These are phyloP conservation scores for Kurtzmaniella natalensis DNA, from an alignment of 1,139 yeast genomes.

Conservation along the genomic window DNA sequence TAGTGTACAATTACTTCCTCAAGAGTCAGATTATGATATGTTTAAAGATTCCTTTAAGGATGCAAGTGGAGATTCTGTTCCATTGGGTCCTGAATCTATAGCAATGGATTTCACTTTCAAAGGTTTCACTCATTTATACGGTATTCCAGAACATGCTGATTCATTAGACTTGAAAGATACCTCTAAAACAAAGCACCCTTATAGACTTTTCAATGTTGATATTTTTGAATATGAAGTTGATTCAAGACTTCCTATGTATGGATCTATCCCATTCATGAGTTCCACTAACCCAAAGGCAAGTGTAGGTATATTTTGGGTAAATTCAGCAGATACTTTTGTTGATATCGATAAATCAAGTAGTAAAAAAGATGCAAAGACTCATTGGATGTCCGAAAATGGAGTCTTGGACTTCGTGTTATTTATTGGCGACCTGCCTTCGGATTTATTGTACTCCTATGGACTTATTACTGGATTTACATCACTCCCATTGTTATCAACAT, in stretches of 20 bases:
- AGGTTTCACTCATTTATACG: slow-evolving; percentile 65
- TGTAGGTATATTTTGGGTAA: slow-evolving; percentile 86
- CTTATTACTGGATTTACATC: slow-evolving; percentile 67
- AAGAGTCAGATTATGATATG: slow-evolving; percentile 55
- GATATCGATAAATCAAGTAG: slow-evolving; percentile 51
- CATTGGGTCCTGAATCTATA: slow-evolving; percentile 88
- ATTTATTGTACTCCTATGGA: slow-evolving; percentile 61
- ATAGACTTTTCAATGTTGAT: slow-evolving; percentile 86
- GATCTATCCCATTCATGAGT: slow-evolving; percentile 83
- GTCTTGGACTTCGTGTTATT: slow-evolving; percentile 70
- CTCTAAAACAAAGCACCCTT: slow-evolving; percentile 51
- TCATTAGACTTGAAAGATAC: slow-evolving; percentile 71
- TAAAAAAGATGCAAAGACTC: slow-evolving; percentile 42
- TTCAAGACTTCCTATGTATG: slow-evolving; percentile 88
- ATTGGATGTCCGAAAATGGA: slow-evolving; percentile 95
- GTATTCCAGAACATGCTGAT: slow-evolving; percentile 96
- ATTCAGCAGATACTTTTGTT: slow-evolving; percentile 88
- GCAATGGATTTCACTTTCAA: slow-evolving; percentile 70
- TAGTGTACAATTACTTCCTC: slow-evolving; percentile 40
- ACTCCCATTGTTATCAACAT: slow-evolving; percentile 75
- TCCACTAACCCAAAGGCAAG: slow-evolving; percentile 59
- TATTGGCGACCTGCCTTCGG: slow-evolving; percentile 57
- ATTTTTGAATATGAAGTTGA: slow-evolving; percentile 87
- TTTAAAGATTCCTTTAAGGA: slow-evolving; percentile 61
- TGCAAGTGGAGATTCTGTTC: slow-evolving; percentile 53